These are phyloP conservation scores for Beauveria brongniartii DNA, from an alignment of 2,329 filamentous ascomycete species.

Conservation along the genomic window DNA sequence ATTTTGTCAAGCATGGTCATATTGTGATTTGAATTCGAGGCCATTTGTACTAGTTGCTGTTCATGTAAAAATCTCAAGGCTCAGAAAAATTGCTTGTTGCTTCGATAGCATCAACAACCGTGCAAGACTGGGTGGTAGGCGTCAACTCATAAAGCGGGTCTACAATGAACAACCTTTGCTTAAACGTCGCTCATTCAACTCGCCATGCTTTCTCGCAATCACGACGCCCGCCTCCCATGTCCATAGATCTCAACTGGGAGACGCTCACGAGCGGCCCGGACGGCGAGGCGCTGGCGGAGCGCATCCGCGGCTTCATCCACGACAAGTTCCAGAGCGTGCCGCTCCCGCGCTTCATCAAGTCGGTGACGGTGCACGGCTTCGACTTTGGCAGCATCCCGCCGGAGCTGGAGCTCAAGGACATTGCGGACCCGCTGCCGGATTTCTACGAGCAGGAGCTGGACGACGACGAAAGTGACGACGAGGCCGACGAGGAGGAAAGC, in stretches of 20 bases:
- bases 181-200: not conserved
- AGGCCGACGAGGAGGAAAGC: not conserved
- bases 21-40: not conserved
- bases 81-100: not conserved
- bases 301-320: slow-evolving; percentile 88
- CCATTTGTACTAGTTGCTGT: not conserved
- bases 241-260: slow-evolving; percentile 96
- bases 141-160: not conserved
- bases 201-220: not conserved
- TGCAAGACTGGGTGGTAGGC: not conserved
- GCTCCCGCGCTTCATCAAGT: slow-evolving; percentile 92
- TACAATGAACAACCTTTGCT: too few species aligned
- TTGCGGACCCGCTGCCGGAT: slow-evolving; percentile 89
- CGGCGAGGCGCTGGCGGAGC: slow-evolving; percentile 73
- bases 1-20: not conserved
- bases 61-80: not conserved
- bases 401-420: slow-evolving; percentile 87
- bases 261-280: slow-evolving; percentile 83
- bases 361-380: slow-evolving; percentile 89
- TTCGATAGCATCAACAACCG: not conserved
- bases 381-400: slow-evolving; percentile 81
- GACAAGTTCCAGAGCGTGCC: slow-evolving; percentile 89
- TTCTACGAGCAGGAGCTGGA: slow-evolving; percentile 83
- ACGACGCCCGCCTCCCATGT: slow-evolving; percentile 52
- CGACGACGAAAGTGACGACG: slow-evolving; percentile 34